phyloP scores from a whole-genome alignment of 768 basidiomycete species.

The Leccinum pellstonianum region DNA sequence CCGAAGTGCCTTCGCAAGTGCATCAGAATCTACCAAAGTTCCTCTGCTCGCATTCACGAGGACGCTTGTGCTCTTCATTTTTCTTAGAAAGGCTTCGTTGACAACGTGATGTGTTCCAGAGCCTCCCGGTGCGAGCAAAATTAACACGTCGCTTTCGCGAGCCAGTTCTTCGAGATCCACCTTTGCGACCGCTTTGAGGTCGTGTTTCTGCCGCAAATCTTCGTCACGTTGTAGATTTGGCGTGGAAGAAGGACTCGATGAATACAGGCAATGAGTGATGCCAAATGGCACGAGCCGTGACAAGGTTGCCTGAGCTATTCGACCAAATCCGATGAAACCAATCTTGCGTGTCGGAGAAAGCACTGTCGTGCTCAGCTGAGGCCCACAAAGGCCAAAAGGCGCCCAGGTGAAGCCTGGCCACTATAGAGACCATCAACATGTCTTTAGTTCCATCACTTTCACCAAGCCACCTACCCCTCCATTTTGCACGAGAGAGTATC shows the following conservation, averaged over 20 bases:
- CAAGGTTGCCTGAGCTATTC: slow-evolving; percentile 86
- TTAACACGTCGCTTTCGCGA: slow-evolving; percentile 74
- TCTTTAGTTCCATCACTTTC: neutral
- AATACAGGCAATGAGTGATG: slow-evolving; percentile 70
- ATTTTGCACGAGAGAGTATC: slow-evolving; percentile 60
- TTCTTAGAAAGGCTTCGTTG: slow-evolving; percentile 63
- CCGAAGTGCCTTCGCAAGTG: slow-evolving; percentile 74
- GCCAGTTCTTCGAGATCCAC: slow-evolving; percentile 73
- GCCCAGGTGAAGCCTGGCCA: slow-evolving; percentile 82
- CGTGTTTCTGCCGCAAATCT: slow-evolving; percentile 36
- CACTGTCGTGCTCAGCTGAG: slow-evolving; percentile 61
- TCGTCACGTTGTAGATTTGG: slow-evolving; percentile 40
- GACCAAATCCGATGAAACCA: slow-evolving; percentile 93
- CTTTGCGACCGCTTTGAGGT: slow-evolving; percentile 43
- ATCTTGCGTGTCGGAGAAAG: slow-evolving; percentile 59
- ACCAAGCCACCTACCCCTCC: slow-evolving; percentile 53
- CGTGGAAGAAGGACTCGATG: slow-evolving; percentile 52
- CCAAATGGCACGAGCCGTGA: slow-evolving; percentile 81
- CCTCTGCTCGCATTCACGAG: slow-evolving; percentile 87
- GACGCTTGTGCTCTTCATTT: slow-evolving; percentile 84
- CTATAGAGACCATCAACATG: slow-evolving; percentile 34
- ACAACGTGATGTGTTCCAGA: slow-evolving; percentile 70
- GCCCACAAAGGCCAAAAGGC: slow-evolving; percentile 84
- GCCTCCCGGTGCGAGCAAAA: slow-evolving; percentile 81
- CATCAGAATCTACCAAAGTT: slow-evolving; percentile 86